These are phyloP conservation scores for Grosmannia serpens DNA, from an alignment of 2,329 filamentous ascomycete species.

Conservation along the genomic window DNA sequence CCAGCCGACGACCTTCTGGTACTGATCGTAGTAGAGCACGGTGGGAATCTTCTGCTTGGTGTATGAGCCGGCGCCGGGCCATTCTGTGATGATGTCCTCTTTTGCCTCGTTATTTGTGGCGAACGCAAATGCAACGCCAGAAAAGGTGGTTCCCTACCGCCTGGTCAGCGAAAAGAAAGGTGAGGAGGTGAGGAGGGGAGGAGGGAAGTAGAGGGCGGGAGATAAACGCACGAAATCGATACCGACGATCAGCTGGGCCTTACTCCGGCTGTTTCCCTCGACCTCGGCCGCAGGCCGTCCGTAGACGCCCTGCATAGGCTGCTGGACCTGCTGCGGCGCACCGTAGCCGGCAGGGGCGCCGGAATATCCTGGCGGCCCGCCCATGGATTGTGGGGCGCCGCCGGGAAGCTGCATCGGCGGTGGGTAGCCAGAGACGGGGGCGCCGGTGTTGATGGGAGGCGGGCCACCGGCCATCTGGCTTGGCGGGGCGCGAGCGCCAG, in stretches of 20 bases:
- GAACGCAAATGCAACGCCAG: slow-evolving; percentile 92
- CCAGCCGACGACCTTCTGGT: slow-evolving; percentile 99
- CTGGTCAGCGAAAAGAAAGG: background rate
- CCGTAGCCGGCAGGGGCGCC: slow-evolving; percentile 37
- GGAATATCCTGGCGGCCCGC: slow-evolving; percentile 34
- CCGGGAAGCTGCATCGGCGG: slow-evolving; percentile 37
- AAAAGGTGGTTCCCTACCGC: slow-evolving; percentile 83
- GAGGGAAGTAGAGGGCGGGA: too few species aligned
- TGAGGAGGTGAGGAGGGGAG: background rate
- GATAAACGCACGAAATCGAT: slow-evolving; percentile 81
- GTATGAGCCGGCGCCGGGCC: slow-evolving; percentile 93
- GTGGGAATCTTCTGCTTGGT: slow-evolving; percentile 99
- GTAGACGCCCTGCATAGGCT: slow-evolving; percentile 23
- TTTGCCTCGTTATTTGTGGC: slow-evolving; percentile 95
- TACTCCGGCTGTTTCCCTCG: slow-evolving; percentile 78
- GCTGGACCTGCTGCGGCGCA: slow-evolving; percentile 24
- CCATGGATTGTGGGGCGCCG: slow-evolving; percentile 29
- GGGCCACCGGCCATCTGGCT: slow-evolving; percentile 52
- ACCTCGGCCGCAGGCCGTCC: slow-evolving; percentile 52
- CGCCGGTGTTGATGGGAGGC: slow-evolving; percentile 55
- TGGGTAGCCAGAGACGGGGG: slow-evolving; percentile 47
- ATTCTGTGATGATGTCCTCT: slow-evolving; percentile 98
- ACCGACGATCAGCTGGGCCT: slow-evolving; percentile 94
- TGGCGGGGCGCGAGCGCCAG: slow-evolving; percentile 43
- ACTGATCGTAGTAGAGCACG: slow-evolving; percentile 98